Conservation (phyloP, 495 filamentous ascomycete genomes). For the Daldinia childiae region DNA sequence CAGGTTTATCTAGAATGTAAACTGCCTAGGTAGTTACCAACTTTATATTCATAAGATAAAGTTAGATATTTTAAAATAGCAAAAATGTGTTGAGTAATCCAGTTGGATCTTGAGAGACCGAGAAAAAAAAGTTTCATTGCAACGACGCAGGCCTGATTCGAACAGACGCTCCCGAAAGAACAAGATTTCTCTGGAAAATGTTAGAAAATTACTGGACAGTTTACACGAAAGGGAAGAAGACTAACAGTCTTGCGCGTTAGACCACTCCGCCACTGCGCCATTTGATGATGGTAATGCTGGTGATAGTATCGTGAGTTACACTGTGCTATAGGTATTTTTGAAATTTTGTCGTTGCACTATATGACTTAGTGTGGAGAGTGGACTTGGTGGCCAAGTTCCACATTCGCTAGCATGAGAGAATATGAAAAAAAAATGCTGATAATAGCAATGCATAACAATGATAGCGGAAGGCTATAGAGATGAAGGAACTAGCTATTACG, state of each 20-base stretch:
- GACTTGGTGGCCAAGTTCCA: background rate
- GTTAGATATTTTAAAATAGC: too few species aligned
- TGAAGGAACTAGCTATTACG: too few species aligned
- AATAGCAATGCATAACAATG: too few species aligned
- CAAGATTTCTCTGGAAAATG: slow-evolving; percentile 6
- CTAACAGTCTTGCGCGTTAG: slow-evolving; percentile 25
- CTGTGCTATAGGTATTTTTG: background rate
- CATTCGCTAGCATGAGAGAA: too few species aligned
- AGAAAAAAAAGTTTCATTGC: background rate
- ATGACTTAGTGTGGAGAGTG: background rate
- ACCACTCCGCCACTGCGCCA: slow-evolving; percentile 33
- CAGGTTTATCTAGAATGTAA: too few species aligned
- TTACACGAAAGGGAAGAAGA: background rate
- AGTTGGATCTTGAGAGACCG: background rate
- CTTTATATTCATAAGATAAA: too few species aligned
- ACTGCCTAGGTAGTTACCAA: too few species aligned
- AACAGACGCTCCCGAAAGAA: slow-evolving; percentile 38
- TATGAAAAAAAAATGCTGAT: too few species aligned
- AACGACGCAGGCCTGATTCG: slow-evolving; percentile 39
- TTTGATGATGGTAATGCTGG: background rate
- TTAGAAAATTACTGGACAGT: background rate
- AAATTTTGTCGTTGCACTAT: background rate
- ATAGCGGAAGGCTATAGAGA: too few species aligned
- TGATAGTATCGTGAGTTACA: background rate
- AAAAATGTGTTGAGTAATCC: background rate